A percentile compares a stretch with the other conserved stretches of the same genome.
phyloP scores from a whole-genome alignment of 2,329 filamentous ascomycete genomes.

The Aspergillus eucalypticola region DNA sequence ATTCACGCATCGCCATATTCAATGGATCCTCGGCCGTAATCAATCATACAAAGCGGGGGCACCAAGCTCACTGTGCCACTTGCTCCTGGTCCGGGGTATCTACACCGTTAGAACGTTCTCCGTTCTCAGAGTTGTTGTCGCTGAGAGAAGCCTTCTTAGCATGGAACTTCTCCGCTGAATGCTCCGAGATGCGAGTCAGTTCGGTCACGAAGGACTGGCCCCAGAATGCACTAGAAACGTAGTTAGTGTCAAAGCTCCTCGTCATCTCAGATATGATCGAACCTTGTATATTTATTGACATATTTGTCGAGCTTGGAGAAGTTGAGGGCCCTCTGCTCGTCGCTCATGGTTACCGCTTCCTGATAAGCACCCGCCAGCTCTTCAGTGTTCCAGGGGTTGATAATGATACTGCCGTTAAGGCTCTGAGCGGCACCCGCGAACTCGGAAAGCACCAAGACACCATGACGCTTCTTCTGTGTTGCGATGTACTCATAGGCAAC shows the following conservation, averaged over 20 bases:
- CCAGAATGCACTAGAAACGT: conserved; percentile 74
- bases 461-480: conserved; percentile 84
- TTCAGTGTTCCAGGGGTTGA: conserved; percentile 98
- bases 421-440: conserved; percentile 95
- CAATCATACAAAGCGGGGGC: not conserved
- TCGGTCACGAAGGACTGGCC: conserved; percentile 89
- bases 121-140: conserved; percentile 5
- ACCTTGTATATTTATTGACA: conserved; percentile 93
- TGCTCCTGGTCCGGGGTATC: conserved; percentile 5
- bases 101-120: conserved; percentile 22
- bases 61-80: conserved; percentile 5
- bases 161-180: conserved; percentile 40
- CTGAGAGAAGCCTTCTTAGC: conserved; percentile 29
- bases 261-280: conserved; percentile 18
- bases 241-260: conserved; percentile 21
- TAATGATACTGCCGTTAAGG: conserved; percentile 87
- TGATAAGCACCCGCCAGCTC: conserved; percentile 91
- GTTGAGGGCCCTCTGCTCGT: conserved; percentile 82
- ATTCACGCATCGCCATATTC: conserved; percentile 13
- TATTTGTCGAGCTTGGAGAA: conserved; percentile 92
- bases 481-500: conserved; percentile 99
- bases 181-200: conserved; percentile 61
- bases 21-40: not conserved
- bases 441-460: conserved; percentile 91
- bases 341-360: conserved; percentile 93